Percentiles rank a stretch among this genome's conserved stretches.
Evolutionary conservation across 176 grass and related monocot species (phyloP).

Genomic region (Metroxylon sagu): DNA sequence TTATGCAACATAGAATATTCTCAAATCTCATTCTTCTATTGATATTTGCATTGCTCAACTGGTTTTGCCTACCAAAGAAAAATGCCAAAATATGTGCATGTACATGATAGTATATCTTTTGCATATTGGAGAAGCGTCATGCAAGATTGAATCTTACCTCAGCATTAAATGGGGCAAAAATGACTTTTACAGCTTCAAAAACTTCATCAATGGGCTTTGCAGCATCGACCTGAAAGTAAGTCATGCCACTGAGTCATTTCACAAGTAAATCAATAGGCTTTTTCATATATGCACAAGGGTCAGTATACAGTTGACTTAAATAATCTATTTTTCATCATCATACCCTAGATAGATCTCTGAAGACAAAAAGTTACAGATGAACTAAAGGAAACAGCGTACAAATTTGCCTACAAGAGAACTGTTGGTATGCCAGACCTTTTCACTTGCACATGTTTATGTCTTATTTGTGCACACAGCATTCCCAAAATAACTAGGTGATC

Average conservation of each 20-base stretch:
- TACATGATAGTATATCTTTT: not conserved
- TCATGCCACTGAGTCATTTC: not conserved
- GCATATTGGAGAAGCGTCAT: not conserved
- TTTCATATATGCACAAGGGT: too few species aligned
- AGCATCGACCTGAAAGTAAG: slow-evolving; percentile 5
- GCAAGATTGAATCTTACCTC: slow-evolving; percentile 17
- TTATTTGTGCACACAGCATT: too few species aligned
- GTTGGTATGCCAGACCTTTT: too few species aligned
- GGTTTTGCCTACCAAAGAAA: slow-evolving; percentile 4
- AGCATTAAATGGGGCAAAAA: slow-evolving; percentile 22
- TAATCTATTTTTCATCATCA: too few species aligned
- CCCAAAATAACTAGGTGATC: too few species aligned
- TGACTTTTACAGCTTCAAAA: slow-evolving; percentile 21
- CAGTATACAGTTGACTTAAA: too few species aligned
- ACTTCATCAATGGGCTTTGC: slow-evolving; percentile 6
- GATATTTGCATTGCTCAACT: not conserved
- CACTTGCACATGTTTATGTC: too few species aligned
- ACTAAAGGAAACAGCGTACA: too few species aligned
- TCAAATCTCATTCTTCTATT: not conserved
- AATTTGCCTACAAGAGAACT: too few species aligned
- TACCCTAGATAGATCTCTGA: too few species aligned
- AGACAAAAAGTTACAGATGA: too few species aligned
- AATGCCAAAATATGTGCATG: not conserved
- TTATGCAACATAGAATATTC: not conserved
- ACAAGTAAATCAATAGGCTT: too few species aligned